Percentiles rank a stretch among this genome's conserved stretches.
Conservation (phyloP, 768 basidiomycete species). For the Tulasnella sp. region DNA sequence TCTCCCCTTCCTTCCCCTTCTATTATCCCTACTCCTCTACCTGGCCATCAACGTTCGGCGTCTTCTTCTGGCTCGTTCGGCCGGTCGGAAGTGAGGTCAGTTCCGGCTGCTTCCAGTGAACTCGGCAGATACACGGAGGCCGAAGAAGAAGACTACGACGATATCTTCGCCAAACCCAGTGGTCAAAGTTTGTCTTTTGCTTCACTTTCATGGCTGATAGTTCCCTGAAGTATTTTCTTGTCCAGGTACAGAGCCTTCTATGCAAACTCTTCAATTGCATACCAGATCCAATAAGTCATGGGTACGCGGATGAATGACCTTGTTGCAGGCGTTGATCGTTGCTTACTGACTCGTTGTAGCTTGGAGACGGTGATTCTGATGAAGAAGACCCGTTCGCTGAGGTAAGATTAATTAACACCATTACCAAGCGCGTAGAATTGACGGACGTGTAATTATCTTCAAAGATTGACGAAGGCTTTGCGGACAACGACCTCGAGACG, state of each 20-base stretch:
- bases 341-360: conserved; percentile 28
- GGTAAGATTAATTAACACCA: conserved; percentile 39
- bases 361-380: conserved; percentile 72
- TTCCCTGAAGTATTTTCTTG: conserved; percentile 6
- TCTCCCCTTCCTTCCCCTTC: conserved; percentile 20
- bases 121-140: conserved; percentile 81
- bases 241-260: conserved; percentile 44
- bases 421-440: too few relatives aligned
- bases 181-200: conserved; percentile 37
- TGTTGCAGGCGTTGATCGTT: conserved; percentile 3
- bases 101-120: conserved; percentile 45
- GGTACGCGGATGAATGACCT: conserved; percentile 34
- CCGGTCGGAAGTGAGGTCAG: conserved; percentile 44
- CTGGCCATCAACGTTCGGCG: conserved; percentile 46
- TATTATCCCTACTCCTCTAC: conserved; percentile 1
- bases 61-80: conserved; percentile 55
- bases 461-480: conserved; percentile 87
- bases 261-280: conserved; percentile 72
- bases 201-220: too few relatives aligned
- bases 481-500: conserved; percentile 82
- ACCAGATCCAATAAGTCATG: conserved; percentile 86
- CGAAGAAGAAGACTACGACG: conserved; percentile 89
- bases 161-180: conserved; percentile 76
- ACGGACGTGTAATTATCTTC: conserved; percentile 3
- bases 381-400: conserved; percentile 97